Base-by-base conservation (phyloP, 2,329 filamentous ascomycete genomes). In the Hymenoscyphus fraxineus region DNA sequence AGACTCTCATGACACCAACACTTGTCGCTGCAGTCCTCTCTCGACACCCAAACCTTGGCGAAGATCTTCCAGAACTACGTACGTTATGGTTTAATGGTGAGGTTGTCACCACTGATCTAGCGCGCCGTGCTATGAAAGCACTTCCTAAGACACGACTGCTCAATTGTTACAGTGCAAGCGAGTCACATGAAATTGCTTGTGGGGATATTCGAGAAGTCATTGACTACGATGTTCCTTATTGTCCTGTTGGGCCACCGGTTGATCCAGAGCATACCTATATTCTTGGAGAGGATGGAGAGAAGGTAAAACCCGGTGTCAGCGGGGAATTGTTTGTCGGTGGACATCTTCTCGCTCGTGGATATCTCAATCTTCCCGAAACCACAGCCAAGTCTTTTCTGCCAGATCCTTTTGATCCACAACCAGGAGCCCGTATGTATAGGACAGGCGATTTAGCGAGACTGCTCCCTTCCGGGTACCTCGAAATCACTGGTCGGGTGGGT, bases 401-500 rank as follows among this genome's bases (percentile, higher is more conserved):
- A 0, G 85, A 94, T 71, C 83, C 84, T 0, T 93, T 90, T 69
- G 81, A 84, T 69, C 73, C 79, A 3, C 81, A 79, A 1, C 78
- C 83, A 0, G 87, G 84, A 35, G 83, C 88, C 15, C 84, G 87
- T 22, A 83, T 96, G 4, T 97, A 97, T 73, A 85, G 92, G 22
- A 97, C 93, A 0, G 93, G 93, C 0, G 93, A 97, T 75, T 80
- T 96, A 0, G 93, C 96, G 2, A 83, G 93, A 13, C 80, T 96
- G n/a, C 78, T 96, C 6, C 82, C 92, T 55, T 89, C 96, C 71
- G 87, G 86, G 1, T 90, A 89, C 55, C 92, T 96, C 65, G 90
- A 94, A 66, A 97, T 97, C 72, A 81, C 95, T 3, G 93, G 93
- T 3, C 86, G 93, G 9, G 89, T 89, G 7, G 93, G 97, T 72